Percentiles rank a stretch among this genome's conserved stretches.
phyloP scores from a whole-genome alignment of 257 asterid species.

The Forsythia suspensa region DNA sequence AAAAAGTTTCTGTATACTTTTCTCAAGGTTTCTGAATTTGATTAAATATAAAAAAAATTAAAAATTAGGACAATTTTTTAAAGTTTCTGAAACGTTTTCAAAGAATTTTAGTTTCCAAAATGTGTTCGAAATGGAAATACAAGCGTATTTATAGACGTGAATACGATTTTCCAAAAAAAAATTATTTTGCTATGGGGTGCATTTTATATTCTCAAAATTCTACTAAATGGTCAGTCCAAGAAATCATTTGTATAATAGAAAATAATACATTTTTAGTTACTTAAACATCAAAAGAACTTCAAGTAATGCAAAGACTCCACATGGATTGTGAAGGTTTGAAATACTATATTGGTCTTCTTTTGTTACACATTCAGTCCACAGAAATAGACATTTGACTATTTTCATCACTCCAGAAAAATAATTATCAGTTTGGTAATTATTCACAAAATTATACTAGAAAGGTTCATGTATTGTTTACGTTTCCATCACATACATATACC shows the following conservation, averaged over 20 bases:
- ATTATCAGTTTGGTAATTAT: conserved; percentile 26
- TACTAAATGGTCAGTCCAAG: neutral
- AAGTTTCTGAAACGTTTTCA: too few relatives aligned
- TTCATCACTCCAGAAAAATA: too few relatives aligned
- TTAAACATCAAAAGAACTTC: neutral
- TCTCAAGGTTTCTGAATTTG: too few relatives aligned
- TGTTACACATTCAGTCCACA: neutral
- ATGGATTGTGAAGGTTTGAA: neutral
- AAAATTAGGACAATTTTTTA: too few relatives aligned
- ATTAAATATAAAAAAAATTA: too few relatives aligned
- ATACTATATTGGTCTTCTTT: neutral
- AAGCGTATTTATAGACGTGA: too few relatives aligned
- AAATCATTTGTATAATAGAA: neutral
- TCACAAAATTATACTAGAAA: conserved; percentile 17
- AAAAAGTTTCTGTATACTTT: too few relatives aligned
- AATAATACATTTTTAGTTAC: conserved; percentile 1
- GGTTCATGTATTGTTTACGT: conserved; percentile 24
- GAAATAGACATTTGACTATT: neutral
- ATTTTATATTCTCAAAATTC: neutral
- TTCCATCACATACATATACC: neutral
- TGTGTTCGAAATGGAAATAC: too few relatives aligned
- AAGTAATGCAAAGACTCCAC: neutral
- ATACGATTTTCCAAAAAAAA: too few relatives aligned
- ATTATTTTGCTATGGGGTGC: too few relatives aligned
- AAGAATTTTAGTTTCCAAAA: too few relatives aligned